Percentiles rank a stretch among this genome's conserved stretches.
Conservation (phyloP, 2,329 filamentous ascomycete species). For the Botryotinia narcissicola region DNA sequence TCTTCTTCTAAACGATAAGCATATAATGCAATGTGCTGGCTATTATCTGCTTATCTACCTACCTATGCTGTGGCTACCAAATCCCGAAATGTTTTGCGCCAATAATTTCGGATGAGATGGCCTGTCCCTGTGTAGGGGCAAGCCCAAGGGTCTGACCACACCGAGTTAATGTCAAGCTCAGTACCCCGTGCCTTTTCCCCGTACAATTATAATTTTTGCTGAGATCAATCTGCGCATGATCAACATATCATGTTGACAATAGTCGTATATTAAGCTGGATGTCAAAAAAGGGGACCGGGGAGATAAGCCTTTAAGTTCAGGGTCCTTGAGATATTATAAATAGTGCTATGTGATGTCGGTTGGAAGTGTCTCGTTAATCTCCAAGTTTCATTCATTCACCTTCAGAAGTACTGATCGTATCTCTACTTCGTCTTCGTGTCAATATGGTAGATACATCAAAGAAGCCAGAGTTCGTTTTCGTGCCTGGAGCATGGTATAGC, state of each 20-base stretch:
- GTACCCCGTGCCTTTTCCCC: background rate
- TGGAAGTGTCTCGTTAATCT: background rate
- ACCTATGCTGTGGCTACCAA: background rate
- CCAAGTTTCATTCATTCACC: background rate
- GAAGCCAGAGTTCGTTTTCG: constrained; percentile 33
- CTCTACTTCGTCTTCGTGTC: background rate
- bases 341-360: background rate
- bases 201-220: background rate
- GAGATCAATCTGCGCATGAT: background rate
- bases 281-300: background rate
- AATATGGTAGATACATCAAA: background rate
- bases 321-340: background rate
- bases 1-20: background rate
- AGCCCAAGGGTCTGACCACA: background rate
- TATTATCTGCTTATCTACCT: background rate
- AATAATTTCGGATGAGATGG: background rate
- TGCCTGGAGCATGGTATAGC: constrained; percentile 33
- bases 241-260: background rate
- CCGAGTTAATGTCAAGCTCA: background rate
- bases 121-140: background rate
- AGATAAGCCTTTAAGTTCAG: background rate
- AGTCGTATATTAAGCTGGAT: background rate
- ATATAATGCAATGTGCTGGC: background rate
- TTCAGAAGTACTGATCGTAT: background rate
- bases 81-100: background rate